A percentile compares a stretch with the other conserved stretches of the same genome.
phyloP scores from a whole-genome alignment of 2,329 filamentous ascomycete genomes.

The Capronia epimyces region DNA sequence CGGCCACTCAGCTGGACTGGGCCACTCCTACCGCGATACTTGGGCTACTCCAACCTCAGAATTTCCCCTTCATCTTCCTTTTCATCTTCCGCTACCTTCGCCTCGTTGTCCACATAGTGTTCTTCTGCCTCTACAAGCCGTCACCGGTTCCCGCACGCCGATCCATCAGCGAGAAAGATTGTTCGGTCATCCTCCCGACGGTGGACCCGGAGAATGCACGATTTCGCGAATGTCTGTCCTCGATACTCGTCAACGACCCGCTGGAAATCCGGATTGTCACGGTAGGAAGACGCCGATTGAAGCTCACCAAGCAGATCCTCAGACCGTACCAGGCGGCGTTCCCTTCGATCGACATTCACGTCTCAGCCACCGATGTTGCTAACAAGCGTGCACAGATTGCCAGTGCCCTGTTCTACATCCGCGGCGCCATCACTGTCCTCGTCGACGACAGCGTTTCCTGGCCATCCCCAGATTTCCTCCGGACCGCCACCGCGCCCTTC shows the following conservation, averaged over 20 bases:
- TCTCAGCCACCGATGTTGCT: constrained; percentile 34
- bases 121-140: constrained; percentile 41
- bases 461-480: constrained; percentile 40
- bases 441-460: constrained; percentile 54
- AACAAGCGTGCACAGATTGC: constrained; percentile 50
- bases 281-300: constrained; percentile 33
- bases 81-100: constrained; percentile 46
- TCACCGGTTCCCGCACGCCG: constrained; percentile 31
- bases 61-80: constrained; percentile 34
- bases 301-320: constrained; percentile 10
- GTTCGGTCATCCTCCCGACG: constrained; percentile 51
- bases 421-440: constrained; percentile 43
- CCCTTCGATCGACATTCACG: constrained; percentile 21
- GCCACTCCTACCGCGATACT: background rate
- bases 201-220: constrained; percentile 41
- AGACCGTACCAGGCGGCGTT: background rate
- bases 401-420: constrained; percentile 36
- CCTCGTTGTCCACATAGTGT: constrained; percentile 41
- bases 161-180: constrained; percentile 36
- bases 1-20: constrained; percentile 1
- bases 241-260: constrained; percentile 40
- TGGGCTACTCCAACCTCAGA: background rate
- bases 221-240: constrained; percentile 42
- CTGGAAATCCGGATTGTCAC: constrained; percentile 43
- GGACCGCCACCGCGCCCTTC: constrained; percentile 41